Conservation (phyloP, 2,329 filamentous ascomycete species). For the Ascochyta fabae region DNA sequence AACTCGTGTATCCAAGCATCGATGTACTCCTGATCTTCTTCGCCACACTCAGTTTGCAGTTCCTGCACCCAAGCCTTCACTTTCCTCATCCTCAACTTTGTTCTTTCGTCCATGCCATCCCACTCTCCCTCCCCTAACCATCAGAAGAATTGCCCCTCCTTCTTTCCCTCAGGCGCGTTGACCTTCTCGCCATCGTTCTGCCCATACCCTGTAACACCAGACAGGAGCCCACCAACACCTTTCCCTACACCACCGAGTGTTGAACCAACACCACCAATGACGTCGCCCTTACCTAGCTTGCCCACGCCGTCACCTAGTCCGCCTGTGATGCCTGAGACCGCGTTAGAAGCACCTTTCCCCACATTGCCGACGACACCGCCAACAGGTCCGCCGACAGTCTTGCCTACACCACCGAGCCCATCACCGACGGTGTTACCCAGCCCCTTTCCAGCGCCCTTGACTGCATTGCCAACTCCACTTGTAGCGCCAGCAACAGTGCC, state of each 20-base stretch:
- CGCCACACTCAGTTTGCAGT: slow-evolving; percentile 10
- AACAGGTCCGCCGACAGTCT: slow-evolving; percentile 48
- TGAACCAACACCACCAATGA: slow-evolving; percentile 52
- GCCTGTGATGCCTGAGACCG: slow-evolving; percentile 50
- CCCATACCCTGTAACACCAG: slow-evolving; percentile 37
- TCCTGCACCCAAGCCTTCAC: slow-evolving; percentile 13
- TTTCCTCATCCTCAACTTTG: slow-evolving; percentile 8
- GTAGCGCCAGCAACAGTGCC: slow-evolving; percentile 49
- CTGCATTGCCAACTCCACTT: slow-evolving; percentile 46
- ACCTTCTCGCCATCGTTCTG: slow-evolving; percentile 29
- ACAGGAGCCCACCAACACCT: slow-evolving; percentile 47
- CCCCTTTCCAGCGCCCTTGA: slow-evolving; percentile 46
- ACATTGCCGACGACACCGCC: slow-evolving; percentile 53
- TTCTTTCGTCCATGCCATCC: slow-evolving; percentile 10
- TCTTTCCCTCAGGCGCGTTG: slow-evolving; percentile 19
- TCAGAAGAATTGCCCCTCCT: slow-evolving; percentile 20
- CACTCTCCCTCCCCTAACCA: slow-evolving; percentile 14
- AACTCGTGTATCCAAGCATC: slow-evolving; percentile 16
- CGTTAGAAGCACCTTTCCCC: slow-evolving; percentile 51
- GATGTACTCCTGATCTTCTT: slow-evolving; percentile 16
- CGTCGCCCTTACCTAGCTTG: slow-evolving; percentile 54
- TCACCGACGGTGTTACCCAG: slow-evolving; percentile 44
- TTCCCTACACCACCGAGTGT: slow-evolving; percentile 51
- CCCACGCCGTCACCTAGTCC: slow-evolving; percentile 55
- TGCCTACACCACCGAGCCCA: slow-evolving; percentile 48